Conservation (phyloP, 768 basidiomycete species). For the Russula lepida region DNA sequence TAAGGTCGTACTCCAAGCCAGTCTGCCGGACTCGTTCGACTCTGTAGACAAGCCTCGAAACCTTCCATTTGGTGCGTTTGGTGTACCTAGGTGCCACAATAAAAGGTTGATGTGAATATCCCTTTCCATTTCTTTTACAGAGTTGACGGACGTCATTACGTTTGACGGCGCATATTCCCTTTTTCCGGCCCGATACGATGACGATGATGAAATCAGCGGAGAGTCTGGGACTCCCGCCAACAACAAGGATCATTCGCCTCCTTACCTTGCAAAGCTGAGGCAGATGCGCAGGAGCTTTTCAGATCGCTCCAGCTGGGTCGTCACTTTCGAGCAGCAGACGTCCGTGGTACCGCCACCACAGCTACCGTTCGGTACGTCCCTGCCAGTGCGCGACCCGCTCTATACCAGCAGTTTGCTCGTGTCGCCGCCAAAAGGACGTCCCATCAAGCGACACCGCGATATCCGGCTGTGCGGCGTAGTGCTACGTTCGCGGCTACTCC, state of each 20-base stretch:
- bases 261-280: neutral
- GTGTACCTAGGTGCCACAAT: neutral
- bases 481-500: conserved; percentile 4
- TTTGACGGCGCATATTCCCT: conserved; percentile 14
- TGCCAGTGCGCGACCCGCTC: conserved; percentile 1
- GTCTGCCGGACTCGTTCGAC: conserved; percentile 1
- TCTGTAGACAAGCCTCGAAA: neutral
- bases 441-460: neutral
- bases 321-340: conserved; percentile 2
- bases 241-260: neutral
- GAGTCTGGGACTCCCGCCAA: neutral
- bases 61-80: neutral
- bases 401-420: conserved; percentile 7
- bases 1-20: neutral
- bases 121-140: neutral
- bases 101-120: neutral
- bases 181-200: conserved; percentile 7
- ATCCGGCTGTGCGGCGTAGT: conserved; percentile 4
- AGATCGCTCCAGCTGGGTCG: conserved; percentile 14
- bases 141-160: conserved; percentile 7
- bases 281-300: conserved; percentile 5
- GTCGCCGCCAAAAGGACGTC: neutral
- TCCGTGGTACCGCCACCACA: neutral
- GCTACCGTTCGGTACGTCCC: conserved; percentile 1
- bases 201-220: neutral